These are phyloP conservation scores for Metrosideros polymorpha DNA, from an alignment of 441 rosid species.

Conservation along the genomic window DNA sequence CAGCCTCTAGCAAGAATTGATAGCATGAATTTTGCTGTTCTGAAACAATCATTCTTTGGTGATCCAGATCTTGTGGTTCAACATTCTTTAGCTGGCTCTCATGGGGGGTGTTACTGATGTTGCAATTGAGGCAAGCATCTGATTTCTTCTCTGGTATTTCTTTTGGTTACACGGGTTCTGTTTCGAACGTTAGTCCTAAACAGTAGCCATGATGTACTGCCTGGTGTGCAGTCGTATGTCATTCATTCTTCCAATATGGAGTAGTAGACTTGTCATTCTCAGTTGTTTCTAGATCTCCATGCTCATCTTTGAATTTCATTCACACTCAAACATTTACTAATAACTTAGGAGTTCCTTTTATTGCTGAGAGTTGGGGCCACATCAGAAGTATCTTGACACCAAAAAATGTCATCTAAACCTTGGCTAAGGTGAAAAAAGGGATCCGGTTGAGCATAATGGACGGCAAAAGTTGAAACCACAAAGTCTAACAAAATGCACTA, in stretches of 20 bases:
- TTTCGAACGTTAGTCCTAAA: neutral
- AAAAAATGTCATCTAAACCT: neutral
- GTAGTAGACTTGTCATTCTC: neutral
- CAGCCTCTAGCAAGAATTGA: neutral
- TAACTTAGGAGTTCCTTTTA: neutral
- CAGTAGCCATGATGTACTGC: neutral
- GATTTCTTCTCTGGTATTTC: neutral
- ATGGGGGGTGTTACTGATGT: constrained; percentile 38
- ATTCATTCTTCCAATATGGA: neutral
- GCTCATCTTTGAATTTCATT: neutral
- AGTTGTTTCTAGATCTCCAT: neutral
- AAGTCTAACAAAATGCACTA: neutral
- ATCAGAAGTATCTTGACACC: neutral
- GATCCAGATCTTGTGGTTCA: constrained; percentile 11
- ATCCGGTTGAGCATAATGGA: neutral
- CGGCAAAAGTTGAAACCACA: neutral
- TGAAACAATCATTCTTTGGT: neutral
- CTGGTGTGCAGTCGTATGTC: neutral
- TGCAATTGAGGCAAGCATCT: constrained; percentile 27
- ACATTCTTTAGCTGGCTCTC: neutral
- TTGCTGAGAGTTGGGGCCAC: neutral
- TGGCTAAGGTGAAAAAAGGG: neutral
- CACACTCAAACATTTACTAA: neutral
- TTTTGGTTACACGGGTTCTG: neutral
- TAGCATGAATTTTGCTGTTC: neutral